Percentiles rank a stretch among this genome's conserved stretches.
These are phyloP conservation scores for Sporisorium graminicola DNA, from an alignment of 1,284 basidiomycete species.

Conservation along the genomic window DNA sequence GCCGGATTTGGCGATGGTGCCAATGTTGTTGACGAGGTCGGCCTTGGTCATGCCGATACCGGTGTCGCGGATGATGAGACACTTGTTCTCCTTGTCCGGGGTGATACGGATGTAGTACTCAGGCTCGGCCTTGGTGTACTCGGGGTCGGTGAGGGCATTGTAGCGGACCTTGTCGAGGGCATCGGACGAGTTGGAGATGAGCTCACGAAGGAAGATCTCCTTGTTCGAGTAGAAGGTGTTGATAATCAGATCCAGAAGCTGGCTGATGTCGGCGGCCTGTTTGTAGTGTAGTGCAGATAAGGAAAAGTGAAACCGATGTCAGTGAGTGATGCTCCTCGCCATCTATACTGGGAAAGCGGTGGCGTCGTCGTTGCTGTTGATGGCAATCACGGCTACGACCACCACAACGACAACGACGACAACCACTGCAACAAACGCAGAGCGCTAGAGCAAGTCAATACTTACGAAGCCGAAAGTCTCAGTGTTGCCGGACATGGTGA, in stretches of 20 bases:
- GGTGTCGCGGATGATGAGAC: conserved; percentile 91
- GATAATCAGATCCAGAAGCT: conserved; percentile 69
- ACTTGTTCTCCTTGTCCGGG: conserved; percentile 92
- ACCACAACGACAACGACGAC: not conserved
- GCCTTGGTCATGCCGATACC: conserved; percentile 83
- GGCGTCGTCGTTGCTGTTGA: not conserved
- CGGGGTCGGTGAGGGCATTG: conserved; percentile 68
- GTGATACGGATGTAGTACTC: conserved; percentile 70
- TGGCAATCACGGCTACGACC: not conserved
- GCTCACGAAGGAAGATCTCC: conserved; percentile 69
- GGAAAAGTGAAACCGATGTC: conserved; percentile 7
- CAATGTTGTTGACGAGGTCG: conserved; percentile 90
- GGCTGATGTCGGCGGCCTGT: conserved; percentile 66
- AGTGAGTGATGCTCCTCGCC: conserved; percentile 4
- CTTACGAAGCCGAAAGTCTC: conserved; percentile 68
- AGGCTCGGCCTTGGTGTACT: conserved; percentile 66
- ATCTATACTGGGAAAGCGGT: not conserved
- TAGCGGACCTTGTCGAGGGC: conserved; percentile 70
- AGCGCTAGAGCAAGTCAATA: conserved; percentile 7
- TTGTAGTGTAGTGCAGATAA: not conserved
- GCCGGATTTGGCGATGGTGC: conserved; percentile 98
- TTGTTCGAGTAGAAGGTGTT: conserved; percentile 70
- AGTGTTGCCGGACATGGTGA: conserved; percentile 63
- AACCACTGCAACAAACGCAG: not conserved
- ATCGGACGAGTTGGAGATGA: conserved; percentile 70